Base-by-base conservation (phyloP, 495 filamentous ascomycete species). In the Thermochaetoides thermophila region DNA sequence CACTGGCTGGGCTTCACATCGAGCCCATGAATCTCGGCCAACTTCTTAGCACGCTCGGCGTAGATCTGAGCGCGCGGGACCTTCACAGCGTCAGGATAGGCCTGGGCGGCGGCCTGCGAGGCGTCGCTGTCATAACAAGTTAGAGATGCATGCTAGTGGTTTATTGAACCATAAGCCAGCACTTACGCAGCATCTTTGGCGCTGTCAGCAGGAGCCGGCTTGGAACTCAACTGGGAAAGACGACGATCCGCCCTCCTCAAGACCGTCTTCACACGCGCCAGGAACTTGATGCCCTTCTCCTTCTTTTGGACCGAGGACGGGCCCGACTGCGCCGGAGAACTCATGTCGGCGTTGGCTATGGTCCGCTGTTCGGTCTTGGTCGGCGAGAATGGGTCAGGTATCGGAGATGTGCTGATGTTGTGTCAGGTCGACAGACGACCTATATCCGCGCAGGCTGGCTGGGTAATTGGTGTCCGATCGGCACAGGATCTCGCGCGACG, bases 11-110 rank as follows among this genome's bases (percentile, higher is more conserved):
- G 67, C 42, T 81, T 72, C 22, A 84, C 61, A 31, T 72, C 73
- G 40, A 86, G 43, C 25, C 76, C 78, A 40, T 84, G 84, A 44
- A 78, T 76, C 41, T 77, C 73, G 45, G 81, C 81, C 16, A 87
- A 60, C 32, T 67, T 69, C 45, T 73, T 71, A 6, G 78, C 73
- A 38, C 73, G 75, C 44, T 82, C 77, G 44, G 78, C 71, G 31
- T 78, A 74, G 29, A 74, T 42, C 31, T 68, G 59, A 23, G 53
- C 41, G 27, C 60, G 52, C 17, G 61, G 60, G 17, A 66, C 48
- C 48, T 50, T 62, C 20, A 51, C 60, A 2, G 44, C 37, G 3
- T 35, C 35, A 18, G 34, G 43, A 8, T 43, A 29, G 10, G 40
- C 32, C n/a, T 39, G 37, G 15, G 40, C 26, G 10, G 51, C 43